These are phyloP conservation scores for Cladosporium halotolerans DNA, from an alignment of 2,329 filamentous ascomycete species.

Conservation along the genomic window DNA sequence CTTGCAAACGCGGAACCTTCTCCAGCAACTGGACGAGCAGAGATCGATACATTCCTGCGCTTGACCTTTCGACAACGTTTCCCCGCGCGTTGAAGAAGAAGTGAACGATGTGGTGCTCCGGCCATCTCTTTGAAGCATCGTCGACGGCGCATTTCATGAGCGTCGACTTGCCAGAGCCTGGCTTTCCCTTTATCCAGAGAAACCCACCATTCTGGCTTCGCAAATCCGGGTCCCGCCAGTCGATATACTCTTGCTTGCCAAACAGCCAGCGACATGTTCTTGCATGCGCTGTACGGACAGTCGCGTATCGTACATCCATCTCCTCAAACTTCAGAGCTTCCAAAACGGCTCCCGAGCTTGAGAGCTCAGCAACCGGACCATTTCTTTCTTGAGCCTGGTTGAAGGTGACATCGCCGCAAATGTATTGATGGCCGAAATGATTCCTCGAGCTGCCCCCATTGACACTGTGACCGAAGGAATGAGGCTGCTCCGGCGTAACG, in stretches of 20 bases:
- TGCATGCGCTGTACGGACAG: neutral
- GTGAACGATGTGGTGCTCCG: slow-evolving; percentile 28
- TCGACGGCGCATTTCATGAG: slow-evolving; percentile 28
- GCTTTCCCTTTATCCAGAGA: slow-evolving; percentile 37
- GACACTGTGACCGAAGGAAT: too few relatives aligned
- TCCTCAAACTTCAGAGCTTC: neutral
- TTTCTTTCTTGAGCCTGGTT: too few relatives aligned
- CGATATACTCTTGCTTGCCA: neutral
- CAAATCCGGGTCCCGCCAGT: neutral
- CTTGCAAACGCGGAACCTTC: slow-evolving; percentile 29
- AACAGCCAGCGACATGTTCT: slow-evolving; percentile 10
- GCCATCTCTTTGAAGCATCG: slow-evolving; percentile 9
- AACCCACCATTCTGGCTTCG: slow-evolving; percentile 21
- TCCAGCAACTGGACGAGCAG: slow-evolving; percentile 43
- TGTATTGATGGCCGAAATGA: too few relatives aligned
- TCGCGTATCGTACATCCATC: neutral
- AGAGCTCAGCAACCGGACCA: too few relatives aligned
- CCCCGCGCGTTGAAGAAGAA: slow-evolving; percentile 49
- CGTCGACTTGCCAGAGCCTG: slow-evolving; percentile 36
- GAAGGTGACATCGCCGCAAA: too few relatives aligned
- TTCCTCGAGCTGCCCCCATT: too few relatives aligned
- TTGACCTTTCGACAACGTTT: slow-evolving; percentile 39
- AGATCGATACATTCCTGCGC: slow-evolving; percentile 42
- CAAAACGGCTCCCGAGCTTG: neutral
- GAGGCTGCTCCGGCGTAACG: too few relatives aligned